Base-by-base conservation (phyloP, 163 green algal species). In the Coccomyxa subellipsoidea region DNA sequence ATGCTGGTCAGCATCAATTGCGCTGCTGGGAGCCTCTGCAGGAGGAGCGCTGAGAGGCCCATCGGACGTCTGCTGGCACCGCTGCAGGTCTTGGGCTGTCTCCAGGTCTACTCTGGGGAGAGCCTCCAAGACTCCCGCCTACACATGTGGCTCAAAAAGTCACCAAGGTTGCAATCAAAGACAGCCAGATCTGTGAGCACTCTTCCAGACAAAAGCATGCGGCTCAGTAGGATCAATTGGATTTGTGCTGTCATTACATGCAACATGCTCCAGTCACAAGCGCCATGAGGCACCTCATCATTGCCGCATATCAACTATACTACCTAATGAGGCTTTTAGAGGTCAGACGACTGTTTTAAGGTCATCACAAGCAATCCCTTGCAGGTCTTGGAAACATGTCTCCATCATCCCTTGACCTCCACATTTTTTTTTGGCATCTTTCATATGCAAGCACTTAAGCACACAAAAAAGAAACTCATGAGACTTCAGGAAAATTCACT, bases 91-190 rank as follows among this genome's bases (percentile, higher is more conserved):
- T 0, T 78, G 31, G 0, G 76, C 85, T 72, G 85, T 85, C 77
- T 87, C 38, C 5, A 73, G 37, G 35, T 89, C 85, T 38, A 89
- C 77, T 0, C 69, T 36, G 0, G 82, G 85, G 12, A 89, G 69
- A 18, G 85, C 85, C 25, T 79, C 73, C 38, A 89, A 69, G 34
- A 87, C 37, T 25, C 76, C 84, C 4, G 85, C 85, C 71, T 85
- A 82, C 69, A 75, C 27, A 35, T 18, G 29, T 69, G 75, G 34
- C 77, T 31, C n/a, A 2, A 32, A 37, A 37, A 4, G 32, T 77
- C 18, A 40, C 31, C 21, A 31, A 31, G 0, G 2, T 47, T 1
- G 12, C 70, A 27, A 40, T 29, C 31, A 39, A 53, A 77, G 70
- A 0, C 39, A 38, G 27, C 31, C 25, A 39, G 10, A 23, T n/a